Percentiles rank a stretch among this genome's conserved stretches.
These are phyloP conservation scores for Acacia confusa DNA, from an alignment of 306 rosid genomes.

Conservation along the genomic window DNA sequence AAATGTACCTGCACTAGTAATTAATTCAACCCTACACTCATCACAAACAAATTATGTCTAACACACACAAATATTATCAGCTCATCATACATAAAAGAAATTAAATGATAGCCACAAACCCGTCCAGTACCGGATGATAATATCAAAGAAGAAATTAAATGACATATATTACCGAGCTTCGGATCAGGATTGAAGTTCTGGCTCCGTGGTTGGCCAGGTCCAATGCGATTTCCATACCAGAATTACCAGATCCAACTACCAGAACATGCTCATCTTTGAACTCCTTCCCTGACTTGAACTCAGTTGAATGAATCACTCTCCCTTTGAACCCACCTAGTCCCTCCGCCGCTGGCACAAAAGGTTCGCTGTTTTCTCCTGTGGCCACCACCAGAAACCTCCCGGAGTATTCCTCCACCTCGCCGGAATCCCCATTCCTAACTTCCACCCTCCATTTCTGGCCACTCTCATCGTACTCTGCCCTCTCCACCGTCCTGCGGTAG, in stretches of 20 bases:
- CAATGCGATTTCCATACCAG: constrained; percentile 70
- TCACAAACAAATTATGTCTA: neutral
- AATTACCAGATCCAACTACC: constrained; percentile 81
- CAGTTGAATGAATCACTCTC: constrained; percentile 60
- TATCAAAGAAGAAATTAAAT: too few relatives aligned
- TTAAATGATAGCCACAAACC: too few relatives aligned
- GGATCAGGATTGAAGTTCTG: constrained; percentile 50
- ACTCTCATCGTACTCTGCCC: constrained; percentile 35
- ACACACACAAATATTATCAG: neutral
- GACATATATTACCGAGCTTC: constrained; percentile 59
- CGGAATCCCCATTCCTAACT: constrained; percentile 26
- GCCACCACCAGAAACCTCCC: constrained; percentile 66
- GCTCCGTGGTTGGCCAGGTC: constrained; percentile 63
- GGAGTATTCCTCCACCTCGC: constrained; percentile 43
- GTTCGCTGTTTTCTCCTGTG: constrained; percentile 53
- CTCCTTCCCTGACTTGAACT: constrained; percentile 45
- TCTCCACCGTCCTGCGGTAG: constrained; percentile 44
- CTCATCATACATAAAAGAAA: neutral
- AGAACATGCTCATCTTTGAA: constrained; percentile 50
- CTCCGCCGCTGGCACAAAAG: constrained; percentile 48
- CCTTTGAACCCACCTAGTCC: constrained; percentile 55
- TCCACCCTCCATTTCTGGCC: constrained; percentile 46
- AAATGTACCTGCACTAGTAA: constrained; percentile 54
- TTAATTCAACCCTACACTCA: neutral
- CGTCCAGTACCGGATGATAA: too few relatives aligned